Evolutionary conservation across 2,329 filamentous ascomycete genomes (phyloP).

Genomic region (Xylariaceae sp.): DNA sequence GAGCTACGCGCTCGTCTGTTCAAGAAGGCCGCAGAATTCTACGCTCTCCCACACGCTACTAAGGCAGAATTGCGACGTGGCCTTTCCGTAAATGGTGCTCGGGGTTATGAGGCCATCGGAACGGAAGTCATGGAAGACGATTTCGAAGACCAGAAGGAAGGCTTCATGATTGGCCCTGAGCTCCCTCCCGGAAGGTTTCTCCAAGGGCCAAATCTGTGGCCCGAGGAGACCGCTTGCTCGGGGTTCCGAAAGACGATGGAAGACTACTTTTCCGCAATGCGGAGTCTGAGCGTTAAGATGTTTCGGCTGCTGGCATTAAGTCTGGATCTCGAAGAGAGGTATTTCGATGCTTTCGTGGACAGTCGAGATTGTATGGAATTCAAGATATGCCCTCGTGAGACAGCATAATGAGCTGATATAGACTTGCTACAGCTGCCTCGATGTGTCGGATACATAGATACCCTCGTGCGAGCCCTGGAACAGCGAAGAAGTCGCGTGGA

Average conservation of each 20-base stretch:
- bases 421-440: slow-evolving; percentile 19
- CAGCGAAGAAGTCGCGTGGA: slow-evolving; percentile 16
- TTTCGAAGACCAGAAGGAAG: slow-evolving; percentile 37
- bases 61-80: slow-evolving; percentile 30
- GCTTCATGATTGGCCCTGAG: slow-evolving; percentile 38
- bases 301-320: slow-evolving; percentile 31
- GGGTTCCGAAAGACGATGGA: slow-evolving; percentile 31
- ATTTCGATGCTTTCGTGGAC: slow-evolving; percentile 29
- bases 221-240: slow-evolving; percentile 28
- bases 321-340: slow-evolving; percentile 26
- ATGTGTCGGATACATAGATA: slow-evolving; percentile 31
- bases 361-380: slow-evolving; percentile 25
- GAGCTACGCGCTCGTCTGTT: slow-evolving; percentile 34
- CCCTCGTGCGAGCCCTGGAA: slow-evolving; percentile 18
- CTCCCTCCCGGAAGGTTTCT: slow-evolving; percentile 23
- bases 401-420: no score
- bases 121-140: slow-evolving; percentile 29
- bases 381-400: neutral
- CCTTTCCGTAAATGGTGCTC: slow-evolving; percentile 26
- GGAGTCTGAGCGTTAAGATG: slow-evolving; percentile 28
- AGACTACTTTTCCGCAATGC: slow-evolving; percentile 31
- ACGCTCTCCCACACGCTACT: slow-evolving; percentile 33
- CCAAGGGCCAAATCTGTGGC: slow-evolving; percentile 38
- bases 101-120: slow-evolving; percentile 34
- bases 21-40: slow-evolving; percentile 33